Base-by-base conservation (phyloP, 805 yeast genomes). In the Teunomyces gatunensis region DNA sequence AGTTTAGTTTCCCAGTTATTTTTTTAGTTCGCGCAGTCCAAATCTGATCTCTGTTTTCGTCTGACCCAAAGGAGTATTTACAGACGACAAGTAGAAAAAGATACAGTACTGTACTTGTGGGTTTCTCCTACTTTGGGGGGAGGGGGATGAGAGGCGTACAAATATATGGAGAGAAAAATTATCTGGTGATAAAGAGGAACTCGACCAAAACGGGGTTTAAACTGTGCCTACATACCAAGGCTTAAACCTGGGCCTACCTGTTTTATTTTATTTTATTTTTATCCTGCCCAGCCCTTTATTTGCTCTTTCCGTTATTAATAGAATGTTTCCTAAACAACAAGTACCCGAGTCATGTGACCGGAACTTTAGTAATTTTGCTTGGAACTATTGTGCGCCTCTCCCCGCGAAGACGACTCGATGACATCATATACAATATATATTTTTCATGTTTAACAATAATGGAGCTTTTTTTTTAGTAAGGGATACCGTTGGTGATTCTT, bases 401-500 rank as follows among this genome's bases (percentile, higher is more conserved):
- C 27, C 27, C 27, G 27, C 27, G 11, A 25, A 25, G 29, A 21
- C 12, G 29, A 21, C 12, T 6, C 6, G 20, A 27, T 37, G 40
- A 37, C 40, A 20, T 37, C 40, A 37, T 37, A 13, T 13, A 32
- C 4, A 5, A 13, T 13, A 32, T 32, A 32, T 32, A n/a, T 12
- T 32, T 13, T 30, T 13, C 17, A 30, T 32, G 6, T 12, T n/a
- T 30, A 13, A 15, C 34, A 15, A 27, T 23, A 29, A 21, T 10
- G 15, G 15, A 7, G 37, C 4, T 25, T 25, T 25, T 25, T 25
- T n/a, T 66, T n/a, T 66, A 91, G 61, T 91, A 92, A 13, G 99
- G 99, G 65, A 94, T 94, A 49, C 99, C 99, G 60, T 94, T 94
- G 32, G 99, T 94, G 55, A 94, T 65, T 59, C 96, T 77, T 69